phyloP scores from a whole-genome alignment of 1,284 basidiomycete genomes.

The Ustilago shanxiensis region DNA sequence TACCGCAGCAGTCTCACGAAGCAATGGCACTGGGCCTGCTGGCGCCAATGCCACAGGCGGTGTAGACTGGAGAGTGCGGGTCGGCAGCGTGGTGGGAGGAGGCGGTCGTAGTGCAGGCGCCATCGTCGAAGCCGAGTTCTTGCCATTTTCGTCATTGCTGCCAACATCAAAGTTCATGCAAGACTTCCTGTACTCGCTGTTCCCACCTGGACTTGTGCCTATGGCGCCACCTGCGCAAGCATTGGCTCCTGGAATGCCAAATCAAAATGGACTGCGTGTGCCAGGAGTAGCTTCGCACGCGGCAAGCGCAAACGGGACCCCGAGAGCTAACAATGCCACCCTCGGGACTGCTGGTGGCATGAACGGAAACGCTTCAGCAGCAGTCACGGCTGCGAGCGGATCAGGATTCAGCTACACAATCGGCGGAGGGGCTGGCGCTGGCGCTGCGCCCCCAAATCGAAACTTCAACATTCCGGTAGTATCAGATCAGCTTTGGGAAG shows the following conservation, averaged over 20 bases:
- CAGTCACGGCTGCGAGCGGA: background rate
- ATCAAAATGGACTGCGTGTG: conserved; percentile 1
- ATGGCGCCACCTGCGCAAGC: conserved; percentile 10
- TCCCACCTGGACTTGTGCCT: conserved; percentile 37
- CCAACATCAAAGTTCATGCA: conserved; percentile 46
- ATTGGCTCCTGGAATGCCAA: background rate
- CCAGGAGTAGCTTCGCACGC: background rate
- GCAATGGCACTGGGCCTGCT: background rate
- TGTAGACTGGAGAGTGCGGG: conserved; percentile 50
- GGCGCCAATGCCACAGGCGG: conserved; percentile 8
- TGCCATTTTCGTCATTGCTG: conserved; percentile 32
- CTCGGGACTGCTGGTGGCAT: conserved; percentile 1
- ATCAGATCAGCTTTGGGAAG: conserved; percentile 54
- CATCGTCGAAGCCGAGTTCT: conserved; percentile 52
- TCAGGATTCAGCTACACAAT: conserved; percentile 32
- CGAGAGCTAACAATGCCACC: conserved; percentile 5
- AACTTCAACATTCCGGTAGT: conserved; percentile 42
- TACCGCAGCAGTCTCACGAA: background rate
- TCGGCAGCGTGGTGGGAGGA: conserved; percentile 52
- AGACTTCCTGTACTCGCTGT: conserved; percentile 37
- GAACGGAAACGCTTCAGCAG: conserved; percentile 4
- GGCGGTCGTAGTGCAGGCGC: conserved; percentile 52
- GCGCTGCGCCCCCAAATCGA: conserved; percentile 25
- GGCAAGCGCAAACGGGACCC: conserved; percentile 21
- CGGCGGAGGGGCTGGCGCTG: conserved; percentile 13